These are phyloP conservation scores for Verticillium nubilum DNA, from an alignment of 2,329 filamentous ascomycete genomes.

Conservation along the genomic window DNA sequence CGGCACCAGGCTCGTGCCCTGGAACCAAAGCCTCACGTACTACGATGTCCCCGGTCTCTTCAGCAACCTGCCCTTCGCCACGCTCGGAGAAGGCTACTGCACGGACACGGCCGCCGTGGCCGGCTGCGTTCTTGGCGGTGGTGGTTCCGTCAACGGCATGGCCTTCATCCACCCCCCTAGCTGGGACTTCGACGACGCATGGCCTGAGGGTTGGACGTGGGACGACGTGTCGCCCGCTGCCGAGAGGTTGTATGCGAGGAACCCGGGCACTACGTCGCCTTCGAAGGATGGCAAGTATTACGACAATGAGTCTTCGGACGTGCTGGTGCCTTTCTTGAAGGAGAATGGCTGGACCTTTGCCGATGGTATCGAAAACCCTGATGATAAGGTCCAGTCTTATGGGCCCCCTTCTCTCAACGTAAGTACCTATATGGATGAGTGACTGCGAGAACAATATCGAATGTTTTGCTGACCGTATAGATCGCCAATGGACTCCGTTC, in stretches of 20 bases:
- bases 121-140: conserved; percentile 31
- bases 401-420: conserved; percentile 11
- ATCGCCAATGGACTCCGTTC: conserved; percentile 14
- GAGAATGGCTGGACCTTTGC: conserved; percentile 11
- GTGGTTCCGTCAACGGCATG: conserved; percentile 25
- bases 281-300: conserved; percentile 17
- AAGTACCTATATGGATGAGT: too few relatives aligned
- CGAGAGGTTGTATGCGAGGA: conserved; percentile 19
- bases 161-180: conserved; percentile 25
- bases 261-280: conserved; percentile 18
- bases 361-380: conserved; percentile 11
- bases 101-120: conserved; percentile 27
- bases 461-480: conserved; percentile 1
- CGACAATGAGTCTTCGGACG: conserved; percentile 7
- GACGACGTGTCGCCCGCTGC: conserved; percentile 18
- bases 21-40: conserved; percentile 24
- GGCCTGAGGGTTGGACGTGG: conserved; percentile 23
- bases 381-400: conserved; percentile 12
- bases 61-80: conserved; percentile 14
- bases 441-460: background rate
- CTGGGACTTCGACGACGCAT: conserved; percentile 24
- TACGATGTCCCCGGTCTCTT: conserved; percentile 23
- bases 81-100: conserved; percentile 21
- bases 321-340: conserved; percentile 9
- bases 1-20: conserved; percentile 19